A percentile compares a stretch with the other conserved stretches of the same genome.
phyloP scores from a whole-genome alignment of 805 yeast species.

The Jamesozyma rosinii region DNA sequence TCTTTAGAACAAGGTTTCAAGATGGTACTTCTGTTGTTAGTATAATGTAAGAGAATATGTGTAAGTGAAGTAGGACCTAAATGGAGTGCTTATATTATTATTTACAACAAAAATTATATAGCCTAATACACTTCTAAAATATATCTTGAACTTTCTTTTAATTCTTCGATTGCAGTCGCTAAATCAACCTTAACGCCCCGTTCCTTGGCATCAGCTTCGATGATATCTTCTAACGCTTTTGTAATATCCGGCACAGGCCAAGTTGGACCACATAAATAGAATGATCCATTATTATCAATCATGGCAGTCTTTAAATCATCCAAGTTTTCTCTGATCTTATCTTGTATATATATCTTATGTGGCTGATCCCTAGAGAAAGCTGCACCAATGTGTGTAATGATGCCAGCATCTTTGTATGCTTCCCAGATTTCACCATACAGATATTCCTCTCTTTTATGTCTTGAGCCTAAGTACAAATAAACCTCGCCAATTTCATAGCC shows the following conservation, averaged over 20 bases:
- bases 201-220: constrained; percentile 57
- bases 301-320: constrained; percentile 70
- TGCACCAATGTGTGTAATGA: constrained; percentile 90
- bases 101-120: neutral
- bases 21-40: constrained; percentile 93
- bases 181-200: constrained; percentile 63
- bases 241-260: constrained; percentile 99
- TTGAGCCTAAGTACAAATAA: constrained; percentile 81
- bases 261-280: constrained; percentile 96
- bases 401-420: constrained; percentile 85
- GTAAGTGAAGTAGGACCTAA: no score
- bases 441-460: constrained; percentile 92
- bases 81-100: no score
- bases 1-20: constrained; percentile 87
- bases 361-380: constrained; percentile 98
- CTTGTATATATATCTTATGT: constrained; percentile 89
- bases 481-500: constrained; percentile 85
- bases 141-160: constrained; percentile 88
- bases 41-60: constrained; percentile 40
- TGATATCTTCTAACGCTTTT: constrained; percentile 75
- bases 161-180: constrained; percentile 75
- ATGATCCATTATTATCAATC: constrained; percentile 70
- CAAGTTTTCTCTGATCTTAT: constrained; percentile 72
- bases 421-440: constrained; percentile 96
- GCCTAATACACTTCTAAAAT: constrained; percentile 80